phyloP scores from a whole-genome alignment of 2,329 filamentous ascomycete genomes.

The Hortaea werneckii region DNA sequence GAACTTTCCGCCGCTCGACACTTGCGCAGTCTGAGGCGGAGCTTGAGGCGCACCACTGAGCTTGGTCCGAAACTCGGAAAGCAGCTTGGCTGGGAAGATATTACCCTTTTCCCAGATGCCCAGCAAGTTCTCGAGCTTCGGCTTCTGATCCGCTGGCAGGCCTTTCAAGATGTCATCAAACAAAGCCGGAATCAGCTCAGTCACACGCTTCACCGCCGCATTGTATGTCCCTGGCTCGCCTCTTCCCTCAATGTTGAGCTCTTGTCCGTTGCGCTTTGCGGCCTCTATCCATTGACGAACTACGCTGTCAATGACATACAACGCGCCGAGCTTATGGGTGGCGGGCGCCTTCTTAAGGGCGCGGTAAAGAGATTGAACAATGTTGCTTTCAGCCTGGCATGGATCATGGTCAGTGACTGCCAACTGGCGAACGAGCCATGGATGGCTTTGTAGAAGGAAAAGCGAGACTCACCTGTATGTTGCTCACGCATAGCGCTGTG shows the following conservation, averaged over 20 bases:
- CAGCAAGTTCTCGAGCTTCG: conserved; percentile 89
- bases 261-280: conserved; percentile 74
- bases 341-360: conserved; percentile 91
- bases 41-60: conserved; percentile 11
- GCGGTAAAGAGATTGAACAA: conserved; percentile 93
- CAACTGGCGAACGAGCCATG: background rate
- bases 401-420: conserved; percentile 8
- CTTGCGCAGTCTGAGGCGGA: conserved; percentile 7
- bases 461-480: conserved; percentile 65
- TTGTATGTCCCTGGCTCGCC: conserved; percentile 88
- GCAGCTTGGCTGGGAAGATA: conserved; percentile 74
- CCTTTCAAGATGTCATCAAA: conserved; percentile 91
- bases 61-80: conserved; percentile 70
- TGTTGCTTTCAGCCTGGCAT: conserved; percentile 73
- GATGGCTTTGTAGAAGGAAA: background rate
- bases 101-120: conserved; percentile 97
- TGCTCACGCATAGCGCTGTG: conserved; percentile 76
- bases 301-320: conserved; percentile 99
- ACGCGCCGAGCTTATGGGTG: conserved; percentile 95
- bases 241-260: conserved; percentile 53
- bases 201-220: conserved; percentile 91
- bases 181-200: conserved; percentile 81
- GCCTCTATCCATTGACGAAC: conserved; percentile 97
- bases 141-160: conserved; percentile 91
- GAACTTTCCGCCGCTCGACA: conserved; percentile 19